phyloP scores from a whole-genome alignment of 139 green algal species.

The Chlamydomonas sp. region DNA sequence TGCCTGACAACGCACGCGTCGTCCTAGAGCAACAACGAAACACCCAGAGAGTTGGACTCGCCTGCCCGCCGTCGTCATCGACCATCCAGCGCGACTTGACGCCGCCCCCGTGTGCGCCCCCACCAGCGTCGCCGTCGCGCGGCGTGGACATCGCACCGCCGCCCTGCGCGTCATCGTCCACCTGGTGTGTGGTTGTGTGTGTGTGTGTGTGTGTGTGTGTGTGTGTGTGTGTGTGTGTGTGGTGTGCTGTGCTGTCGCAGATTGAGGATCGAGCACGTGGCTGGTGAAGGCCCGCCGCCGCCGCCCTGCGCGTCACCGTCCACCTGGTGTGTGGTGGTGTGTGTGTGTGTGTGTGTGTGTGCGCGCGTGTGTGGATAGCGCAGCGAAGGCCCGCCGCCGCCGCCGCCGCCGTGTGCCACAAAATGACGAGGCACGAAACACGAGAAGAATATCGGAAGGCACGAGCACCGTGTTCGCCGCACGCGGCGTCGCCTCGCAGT shows the following conservation, averaged over 20 bases:
- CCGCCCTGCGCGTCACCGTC: constrained; percentile 8
- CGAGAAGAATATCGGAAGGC: too few relatives aligned
- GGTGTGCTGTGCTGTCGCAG: neutral
- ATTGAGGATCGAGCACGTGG: neutral
- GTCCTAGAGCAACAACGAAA: neutral
- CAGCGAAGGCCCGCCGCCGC: too few relatives aligned
- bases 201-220: constrained; percentile 1
- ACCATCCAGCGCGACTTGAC: constrained; percentile 12
- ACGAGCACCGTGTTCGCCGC: too few relatives aligned
- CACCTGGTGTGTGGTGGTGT: constrained; percentile 15
- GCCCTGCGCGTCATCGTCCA: too few relatives aligned
- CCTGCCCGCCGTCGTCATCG: neutral
- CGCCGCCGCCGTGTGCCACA: too few relatives aligned
- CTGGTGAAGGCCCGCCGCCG: neutral
- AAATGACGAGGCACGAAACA: too few relatives aligned
- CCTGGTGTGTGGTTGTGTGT: constrained; percentile 9
- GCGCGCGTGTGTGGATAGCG: constrained; percentile 15
- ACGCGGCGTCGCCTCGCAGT: too few relatives aligned
- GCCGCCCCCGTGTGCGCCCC: too few relatives aligned
- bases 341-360: neutral
- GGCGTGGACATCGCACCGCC: too few relatives aligned
- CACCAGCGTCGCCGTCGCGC: too few relatives aligned
- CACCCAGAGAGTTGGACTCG: too few relatives aligned
- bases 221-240: constrained; percentile 2
- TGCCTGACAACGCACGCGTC: neutral